Evolutionary conservation across 306 rosid species (phyloP).

Genomic region (Citrullus amarus): DNA sequence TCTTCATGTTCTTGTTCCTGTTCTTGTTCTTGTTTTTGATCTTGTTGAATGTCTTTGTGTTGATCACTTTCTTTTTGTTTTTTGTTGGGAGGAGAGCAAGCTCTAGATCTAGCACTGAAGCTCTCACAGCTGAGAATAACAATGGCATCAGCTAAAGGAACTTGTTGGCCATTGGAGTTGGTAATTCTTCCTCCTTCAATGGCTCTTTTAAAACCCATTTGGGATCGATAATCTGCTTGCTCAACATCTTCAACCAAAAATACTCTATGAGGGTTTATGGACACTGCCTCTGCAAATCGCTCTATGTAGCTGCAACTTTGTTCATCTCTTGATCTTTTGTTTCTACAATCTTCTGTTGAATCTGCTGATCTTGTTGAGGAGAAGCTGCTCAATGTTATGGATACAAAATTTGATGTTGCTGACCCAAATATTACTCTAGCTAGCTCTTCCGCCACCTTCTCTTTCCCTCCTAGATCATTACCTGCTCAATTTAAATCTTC

Average conservation of each 20-base stretch:
- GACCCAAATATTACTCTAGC: constrained; percentile 67
- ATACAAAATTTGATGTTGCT: constrained; percentile 23
- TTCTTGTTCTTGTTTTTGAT: neutral
- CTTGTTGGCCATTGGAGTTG: constrained; percentile 51
- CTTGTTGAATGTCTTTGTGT: neutral
- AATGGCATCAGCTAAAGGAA: constrained; percentile 57
- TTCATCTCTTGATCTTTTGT: constrained; percentile 72
- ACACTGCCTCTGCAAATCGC: constrained; percentile 51
- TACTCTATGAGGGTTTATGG: constrained; percentile 64
- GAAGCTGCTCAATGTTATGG: constrained; percentile 64
- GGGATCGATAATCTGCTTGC: constrained; percentile 71
- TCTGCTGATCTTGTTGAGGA: constrained; percentile 58
- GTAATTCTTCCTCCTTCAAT: constrained; percentile 54
- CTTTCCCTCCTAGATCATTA: constrained; percentile 50
- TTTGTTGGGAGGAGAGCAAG: constrained; percentile 53
- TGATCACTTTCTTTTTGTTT: constrained; percentile 1
- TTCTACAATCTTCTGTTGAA: constrained; percentile 40
- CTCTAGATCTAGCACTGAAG: constrained; percentile 74
- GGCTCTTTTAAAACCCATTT: constrained; percentile 76
- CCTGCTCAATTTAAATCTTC: constrained; percentile 5
- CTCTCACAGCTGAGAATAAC: constrained; percentile 68
- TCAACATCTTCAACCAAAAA: constrained; percentile 77
- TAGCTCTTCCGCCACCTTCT: constrained; percentile 60
- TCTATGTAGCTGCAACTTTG: constrained; percentile 56
- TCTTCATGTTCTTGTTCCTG: neutral